These are phyloP conservation scores for Aspergillus haitiensis DNA, from an alignment of 495 filamentous ascomycete species.

Conservation along the genomic window DNA sequence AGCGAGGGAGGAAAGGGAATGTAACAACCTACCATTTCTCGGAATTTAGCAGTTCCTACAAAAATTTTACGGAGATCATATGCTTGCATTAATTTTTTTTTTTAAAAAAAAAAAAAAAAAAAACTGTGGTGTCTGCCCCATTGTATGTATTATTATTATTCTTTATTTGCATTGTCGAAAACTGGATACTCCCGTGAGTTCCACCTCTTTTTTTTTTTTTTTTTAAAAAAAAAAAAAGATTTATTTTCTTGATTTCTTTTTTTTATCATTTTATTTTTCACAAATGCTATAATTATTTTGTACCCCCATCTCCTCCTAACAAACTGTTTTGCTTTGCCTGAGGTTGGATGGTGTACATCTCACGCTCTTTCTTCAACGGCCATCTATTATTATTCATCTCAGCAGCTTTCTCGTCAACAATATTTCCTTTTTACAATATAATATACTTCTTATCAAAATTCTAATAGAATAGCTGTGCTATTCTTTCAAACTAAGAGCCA, in stretches of 20 bases:
- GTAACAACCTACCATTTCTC: no score
- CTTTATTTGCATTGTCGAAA: background rate
- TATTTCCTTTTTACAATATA: background rate
- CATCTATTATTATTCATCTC: background rate
- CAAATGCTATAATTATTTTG: slow-evolving; percentile 25
- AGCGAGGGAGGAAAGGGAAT: no score
- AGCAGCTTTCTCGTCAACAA: background rate
- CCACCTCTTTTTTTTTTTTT: slow-evolving; percentile 23
- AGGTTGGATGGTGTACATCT: background rate
- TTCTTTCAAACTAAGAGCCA: background rate
- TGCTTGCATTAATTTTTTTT: no score
- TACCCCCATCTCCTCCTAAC: slow-evolving; percentile 20
- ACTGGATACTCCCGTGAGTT: slow-evolving; percentile 17
- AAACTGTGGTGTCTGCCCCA: background rate
- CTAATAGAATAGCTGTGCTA: slow-evolving; percentile 1
- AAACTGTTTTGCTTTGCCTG: slow-evolving; percentile 19
- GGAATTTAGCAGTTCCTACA: no score
- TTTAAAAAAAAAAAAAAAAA: no score
- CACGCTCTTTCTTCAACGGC: background rate
- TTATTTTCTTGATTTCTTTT: slow-evolving; percentile 8
- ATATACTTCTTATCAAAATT: slow-evolving; percentile 4
- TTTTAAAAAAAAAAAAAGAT: slow-evolving; percentile 1
- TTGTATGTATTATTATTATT: background rate
- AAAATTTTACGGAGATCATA: no score
- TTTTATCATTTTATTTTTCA: slow-evolving; percentile 14